phyloP scores from a whole-genome alignment of 1,284 basidiomycete species.

The Cryptococcus deneoformans region DNA sequence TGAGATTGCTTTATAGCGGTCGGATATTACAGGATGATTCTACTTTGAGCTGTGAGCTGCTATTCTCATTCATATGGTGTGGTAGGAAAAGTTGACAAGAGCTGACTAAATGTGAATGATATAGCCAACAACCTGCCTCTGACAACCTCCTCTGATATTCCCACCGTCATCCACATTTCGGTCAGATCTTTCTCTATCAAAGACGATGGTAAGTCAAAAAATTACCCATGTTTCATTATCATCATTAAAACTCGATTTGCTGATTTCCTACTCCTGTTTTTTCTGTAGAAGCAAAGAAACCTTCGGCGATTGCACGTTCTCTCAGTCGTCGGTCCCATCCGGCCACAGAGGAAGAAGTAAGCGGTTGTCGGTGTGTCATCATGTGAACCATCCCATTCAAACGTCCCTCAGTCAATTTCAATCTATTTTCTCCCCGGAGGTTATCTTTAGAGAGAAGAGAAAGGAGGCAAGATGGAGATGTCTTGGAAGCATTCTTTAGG shows the following conservation, averaged over 20 bases:
- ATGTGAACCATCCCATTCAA: constrained; percentile 22
- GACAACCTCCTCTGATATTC: constrained; percentile 39
- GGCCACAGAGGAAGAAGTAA: constrained; percentile 26
- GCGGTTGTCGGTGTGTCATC: constrained; percentile 43
- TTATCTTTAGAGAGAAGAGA: no score
- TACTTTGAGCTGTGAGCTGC: constrained; percentile 61
- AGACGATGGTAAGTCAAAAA: constrained; percentile 34
- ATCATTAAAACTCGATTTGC: not conserved
- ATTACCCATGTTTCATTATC: not conserved
- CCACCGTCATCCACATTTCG: constrained; percentile 77
- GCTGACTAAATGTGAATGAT: not conserved
- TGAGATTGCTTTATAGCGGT: constrained; percentile 76
- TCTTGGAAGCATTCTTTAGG: no score
- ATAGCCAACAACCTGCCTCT: constrained; percentile 41
- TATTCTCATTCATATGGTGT: not conserved
- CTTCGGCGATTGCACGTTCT: not conserved
- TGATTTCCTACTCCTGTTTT: not conserved
- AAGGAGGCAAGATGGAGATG: no score
- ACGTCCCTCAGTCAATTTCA: no score
- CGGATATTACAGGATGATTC: constrained; percentile 80
- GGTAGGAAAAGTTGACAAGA: not conserved
- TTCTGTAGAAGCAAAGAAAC: constrained; percentile 14
- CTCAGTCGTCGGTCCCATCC: constrained; percentile 1
- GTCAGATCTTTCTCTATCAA: constrained; percentile 59
- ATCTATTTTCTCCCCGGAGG: no score